Percentiles rank a stretch among this genome's conserved stretches.
Conservation (phyloP, 306 rosid species). For the Alnus glutinosa region DNA sequence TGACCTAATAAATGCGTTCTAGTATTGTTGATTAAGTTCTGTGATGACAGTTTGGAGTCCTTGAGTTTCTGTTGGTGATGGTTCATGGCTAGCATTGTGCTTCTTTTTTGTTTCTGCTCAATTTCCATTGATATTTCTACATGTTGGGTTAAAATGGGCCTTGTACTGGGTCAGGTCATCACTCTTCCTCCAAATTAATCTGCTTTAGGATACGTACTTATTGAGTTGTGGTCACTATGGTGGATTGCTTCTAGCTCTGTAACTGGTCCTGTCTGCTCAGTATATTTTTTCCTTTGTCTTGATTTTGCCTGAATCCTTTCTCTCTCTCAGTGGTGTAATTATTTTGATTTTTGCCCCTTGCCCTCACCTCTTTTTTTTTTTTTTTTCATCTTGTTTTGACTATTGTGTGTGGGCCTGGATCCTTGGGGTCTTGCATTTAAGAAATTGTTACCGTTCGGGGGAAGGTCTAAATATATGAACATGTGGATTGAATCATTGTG, state of each 20-base stretch:
- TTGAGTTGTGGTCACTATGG: not conserved
- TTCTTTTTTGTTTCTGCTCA: not conserved
- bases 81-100: not conserved
- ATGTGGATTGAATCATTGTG: not conserved
- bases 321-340: not conserved
- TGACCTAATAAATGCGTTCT: constrained; percentile 1
- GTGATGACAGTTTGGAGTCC: not conserved
- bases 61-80: not conserved
- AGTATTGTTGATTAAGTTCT: not conserved
- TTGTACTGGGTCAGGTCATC: no score
- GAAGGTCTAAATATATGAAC: no score
- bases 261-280: not conserved
- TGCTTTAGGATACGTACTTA: not conserved
- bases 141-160: not conserved
- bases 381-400: no score
- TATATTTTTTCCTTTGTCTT: not conserved
- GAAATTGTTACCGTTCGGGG: no score
- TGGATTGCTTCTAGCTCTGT: not conserved
- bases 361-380: no score
- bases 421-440: no score
- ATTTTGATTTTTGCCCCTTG: not conserved
- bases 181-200: not conserved
- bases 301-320: not conserved
- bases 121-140: not conserved
- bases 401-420: no score